phyloP scores from a whole-genome alignment of 2,329 filamentous ascomycete species.

The Claviceps maximensis region DNA sequence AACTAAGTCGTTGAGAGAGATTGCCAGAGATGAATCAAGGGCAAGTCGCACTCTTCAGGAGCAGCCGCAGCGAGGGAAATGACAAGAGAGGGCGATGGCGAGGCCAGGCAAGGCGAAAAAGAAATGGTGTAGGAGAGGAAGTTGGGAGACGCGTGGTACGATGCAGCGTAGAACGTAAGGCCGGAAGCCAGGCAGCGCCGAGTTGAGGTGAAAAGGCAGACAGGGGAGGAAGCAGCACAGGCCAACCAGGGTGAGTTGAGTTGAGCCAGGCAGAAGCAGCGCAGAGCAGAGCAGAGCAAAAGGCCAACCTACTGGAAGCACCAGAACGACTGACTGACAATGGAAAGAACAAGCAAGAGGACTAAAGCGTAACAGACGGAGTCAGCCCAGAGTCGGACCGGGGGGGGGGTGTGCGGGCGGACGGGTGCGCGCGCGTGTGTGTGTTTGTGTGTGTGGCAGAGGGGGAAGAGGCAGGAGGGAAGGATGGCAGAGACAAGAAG shows the following conservation, averaged over 20 bases:
- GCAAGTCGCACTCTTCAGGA: neutral
- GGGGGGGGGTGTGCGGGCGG: neutral
- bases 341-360: constrained; percentile 9
- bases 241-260: neutral
- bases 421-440: neutral
- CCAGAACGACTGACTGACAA: constrained; percentile 5
- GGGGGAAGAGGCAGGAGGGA: neutral
- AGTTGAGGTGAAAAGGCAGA: neutral
- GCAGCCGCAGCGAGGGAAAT: neutral
- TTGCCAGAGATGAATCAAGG: neutral
- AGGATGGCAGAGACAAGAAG: too few species aligned
- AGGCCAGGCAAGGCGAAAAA: neutral
- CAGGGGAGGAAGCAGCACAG: neutral
- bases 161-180: constrained; percentile 5
- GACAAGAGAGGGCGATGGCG: constrained; percentile 1
- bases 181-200: constrained; percentile 3
- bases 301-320: constrained; percentile 7
- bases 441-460: neutral
- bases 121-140: constrained; percentile 9
- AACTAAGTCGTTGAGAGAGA: too few species aligned
- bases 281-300: constrained; percentile 8
- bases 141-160: constrained; percentile 6
- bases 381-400: neutral
- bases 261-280: constrained; percentile 4
- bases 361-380: constrained; percentile 3